Percentiles rank a stretch among this genome's conserved stretches.
These are phyloP conservation scores for Fistulina hepatica DNA, from an alignment of 1,284 basidiomycete species.

Conservation along the genomic window DNA sequence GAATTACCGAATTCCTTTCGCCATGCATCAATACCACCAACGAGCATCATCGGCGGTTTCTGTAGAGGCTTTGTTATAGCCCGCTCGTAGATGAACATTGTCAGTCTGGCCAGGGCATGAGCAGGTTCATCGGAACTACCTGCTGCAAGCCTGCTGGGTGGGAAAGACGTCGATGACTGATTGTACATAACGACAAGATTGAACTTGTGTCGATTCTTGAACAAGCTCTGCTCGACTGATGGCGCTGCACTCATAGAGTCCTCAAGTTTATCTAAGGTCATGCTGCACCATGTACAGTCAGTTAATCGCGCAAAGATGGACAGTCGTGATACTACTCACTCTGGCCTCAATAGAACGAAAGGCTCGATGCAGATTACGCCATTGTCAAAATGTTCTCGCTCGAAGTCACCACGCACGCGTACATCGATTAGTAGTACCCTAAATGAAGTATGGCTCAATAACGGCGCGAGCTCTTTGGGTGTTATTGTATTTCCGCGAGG, in stretches of 20 bases:
- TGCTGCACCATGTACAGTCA: constrained; percentile 30
- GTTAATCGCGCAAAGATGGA: constrained; percentile 1
- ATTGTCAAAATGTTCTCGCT: constrained; percentile 63
- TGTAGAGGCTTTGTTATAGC: constrained; percentile 67
- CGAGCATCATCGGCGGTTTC: constrained; percentile 72
- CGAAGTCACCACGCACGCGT: constrained; percentile 67
- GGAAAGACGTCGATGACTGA: constrained; percentile 48
- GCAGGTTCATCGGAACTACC: too few relatives aligned
- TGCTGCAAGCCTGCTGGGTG: too few relatives aligned
- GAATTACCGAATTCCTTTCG: constrained; percentile 48
- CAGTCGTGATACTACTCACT: constrained; percentile 36
- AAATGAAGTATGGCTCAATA: constrained; percentile 48
- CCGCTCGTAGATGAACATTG: constrained; percentile 58
- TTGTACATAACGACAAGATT: constrained; percentile 91
- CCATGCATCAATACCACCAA: constrained; percentile 86
- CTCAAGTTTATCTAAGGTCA: constrained; percentile 63
- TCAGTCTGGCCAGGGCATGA: constrained; percentile 14
- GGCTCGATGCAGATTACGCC: constrained; percentile 84
- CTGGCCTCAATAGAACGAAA: constrained; percentile 54
- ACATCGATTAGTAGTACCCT: constrained; percentile 79
- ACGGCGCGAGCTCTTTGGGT: constrained; percentile 54
- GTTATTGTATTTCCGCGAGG: constrained; percentile 36
- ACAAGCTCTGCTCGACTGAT: constrained; percentile 57
- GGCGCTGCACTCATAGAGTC: constrained; percentile 68
- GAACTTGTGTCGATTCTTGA: constrained; percentile 75